These are phyloP conservation scores for Echinochloa phyllopogon DNA, from an alignment of 176 grass and related monocot genomes.

Conservation along the genomic window DNA sequence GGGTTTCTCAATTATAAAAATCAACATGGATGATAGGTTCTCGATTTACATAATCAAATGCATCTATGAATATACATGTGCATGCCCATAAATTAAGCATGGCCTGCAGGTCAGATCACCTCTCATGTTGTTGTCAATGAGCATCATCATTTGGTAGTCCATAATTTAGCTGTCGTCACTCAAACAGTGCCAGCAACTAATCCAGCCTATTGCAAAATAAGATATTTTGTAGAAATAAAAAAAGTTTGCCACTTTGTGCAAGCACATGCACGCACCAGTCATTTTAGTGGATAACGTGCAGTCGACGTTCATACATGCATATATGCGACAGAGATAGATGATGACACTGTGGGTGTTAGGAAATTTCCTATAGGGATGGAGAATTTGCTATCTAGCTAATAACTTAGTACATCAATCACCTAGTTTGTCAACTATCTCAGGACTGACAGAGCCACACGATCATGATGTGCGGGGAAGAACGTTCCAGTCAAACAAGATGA, in stretches of 20 bases:
- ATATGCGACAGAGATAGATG: too few relatives aligned
- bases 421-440: too few relatives aligned
- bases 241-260: too few relatives aligned
- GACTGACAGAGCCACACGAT: too few relatives aligned
- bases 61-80: neutral
- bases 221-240: neutral
- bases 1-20: neutral
- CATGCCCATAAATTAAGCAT: neutral
- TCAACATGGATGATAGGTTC: conserved; percentile 13
- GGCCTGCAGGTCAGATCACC: neutral
- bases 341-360: too few relatives aligned
- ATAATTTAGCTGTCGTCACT: neutral
- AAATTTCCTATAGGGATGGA: too few relatives aligned
- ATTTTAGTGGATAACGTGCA: too few relatives aligned
- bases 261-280: too few relatives aligned
- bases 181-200: neutral
- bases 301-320: too few relatives aligned
- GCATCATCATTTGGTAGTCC: neutral
- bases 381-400: neutral
- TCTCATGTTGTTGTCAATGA: neutral
- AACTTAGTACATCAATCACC: too few relatives aligned
- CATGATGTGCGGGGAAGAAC: too few relatives aligned
- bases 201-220: neutral
- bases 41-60: neutral
- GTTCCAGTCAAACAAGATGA: too few relatives aligned